Percentiles rank a stretch among this genome's conserved stretches.
These are phyloP conservation scores for Solioccasus polychromus DNA, from an alignment of 768 basidiomycete genomes.

Conservation along the genomic window DNA sequence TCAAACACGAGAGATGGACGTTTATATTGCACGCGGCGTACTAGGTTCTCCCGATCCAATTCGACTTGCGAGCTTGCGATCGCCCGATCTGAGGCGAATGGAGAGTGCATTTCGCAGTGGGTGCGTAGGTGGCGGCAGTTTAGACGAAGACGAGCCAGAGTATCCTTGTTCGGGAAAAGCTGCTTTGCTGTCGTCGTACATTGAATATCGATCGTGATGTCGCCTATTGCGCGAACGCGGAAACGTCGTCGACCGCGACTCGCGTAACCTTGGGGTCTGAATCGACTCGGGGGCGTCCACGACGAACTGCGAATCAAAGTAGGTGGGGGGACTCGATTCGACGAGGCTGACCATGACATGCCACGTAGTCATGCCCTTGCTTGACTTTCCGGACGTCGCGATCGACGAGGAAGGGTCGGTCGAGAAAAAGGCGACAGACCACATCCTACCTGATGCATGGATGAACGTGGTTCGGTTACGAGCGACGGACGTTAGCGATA, in stretches of 20 bases:
- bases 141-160: not conserved
- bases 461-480: not conserved
- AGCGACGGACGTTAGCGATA: no score
- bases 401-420: conserved; percentile 1
- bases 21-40: not conserved
- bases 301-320: conserved; percentile 13
- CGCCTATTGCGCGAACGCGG: not conserved
- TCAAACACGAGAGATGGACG: no score
- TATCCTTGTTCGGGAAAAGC: not conserved
- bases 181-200: not conserved
- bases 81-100: conserved; percentile 6
- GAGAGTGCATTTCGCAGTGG: not conserved
- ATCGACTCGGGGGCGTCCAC: conserved; percentile 1
- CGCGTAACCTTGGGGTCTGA: not conserved
- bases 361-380: conserved; percentile 23
- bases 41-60: not conserved
- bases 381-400: conserved; percentile 4
- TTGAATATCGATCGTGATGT: not conserved
- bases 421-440: conserved; percentile 24
- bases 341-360: conserved; percentile 42
- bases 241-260: conserved; percentile 2
- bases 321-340: conserved; percentile 19
- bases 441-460: conserved; percentile 20
- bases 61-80: conserved; percentile 12
- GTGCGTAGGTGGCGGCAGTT: conserved; percentile 2